Evolutionary conservation across 352 stramenopile species (phyloP).

Genomic region (Phytophthora pisi): DNA sequence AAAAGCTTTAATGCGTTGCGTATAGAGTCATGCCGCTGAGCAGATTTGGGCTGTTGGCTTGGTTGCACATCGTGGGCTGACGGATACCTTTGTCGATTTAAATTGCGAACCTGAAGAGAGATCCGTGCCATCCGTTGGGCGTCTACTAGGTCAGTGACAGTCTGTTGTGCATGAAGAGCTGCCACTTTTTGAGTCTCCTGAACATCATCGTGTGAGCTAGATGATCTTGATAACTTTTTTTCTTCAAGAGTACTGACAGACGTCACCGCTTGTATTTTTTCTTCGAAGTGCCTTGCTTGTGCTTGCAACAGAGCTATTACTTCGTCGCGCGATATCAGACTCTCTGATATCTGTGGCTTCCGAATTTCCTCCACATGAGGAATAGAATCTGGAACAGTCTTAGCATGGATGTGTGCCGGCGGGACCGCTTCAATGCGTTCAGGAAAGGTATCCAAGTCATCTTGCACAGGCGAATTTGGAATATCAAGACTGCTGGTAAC

Average conservation of each 20-base stretch:
- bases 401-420: not conserved
- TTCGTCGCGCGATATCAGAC: slow-evolving; percentile 35
- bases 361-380: not conserved
- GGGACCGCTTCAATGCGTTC: not conserved
- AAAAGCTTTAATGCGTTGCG: slow-evolving; percentile 63
- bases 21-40: slow-evolving; percentile 37
- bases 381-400: not conserved
- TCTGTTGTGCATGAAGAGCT: not conserved
- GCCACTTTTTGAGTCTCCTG: not conserved
- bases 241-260: not conserved
- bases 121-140: slow-evolving; percentile 16
- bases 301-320: slow-evolving; percentile 29
- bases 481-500: not conserved
- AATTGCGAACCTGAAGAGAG: slow-evolving; percentile 14
- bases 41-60: not conserved
- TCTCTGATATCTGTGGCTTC: slow-evolving; percentile 7
- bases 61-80: not conserved
- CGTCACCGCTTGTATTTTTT: slow-evolving; percentile 24
- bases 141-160: slow-evolving; percentile 6
- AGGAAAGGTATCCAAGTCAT: not conserved
- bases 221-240: not conserved
- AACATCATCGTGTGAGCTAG: not conserved
- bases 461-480: not conserved
- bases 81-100: slow-evolving; percentile 18
- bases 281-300: slow-evolving; percentile 29